Base-by-base conservation (phyloP, 768 basidiomycete species). In the Mycena haematopus region DNA sequence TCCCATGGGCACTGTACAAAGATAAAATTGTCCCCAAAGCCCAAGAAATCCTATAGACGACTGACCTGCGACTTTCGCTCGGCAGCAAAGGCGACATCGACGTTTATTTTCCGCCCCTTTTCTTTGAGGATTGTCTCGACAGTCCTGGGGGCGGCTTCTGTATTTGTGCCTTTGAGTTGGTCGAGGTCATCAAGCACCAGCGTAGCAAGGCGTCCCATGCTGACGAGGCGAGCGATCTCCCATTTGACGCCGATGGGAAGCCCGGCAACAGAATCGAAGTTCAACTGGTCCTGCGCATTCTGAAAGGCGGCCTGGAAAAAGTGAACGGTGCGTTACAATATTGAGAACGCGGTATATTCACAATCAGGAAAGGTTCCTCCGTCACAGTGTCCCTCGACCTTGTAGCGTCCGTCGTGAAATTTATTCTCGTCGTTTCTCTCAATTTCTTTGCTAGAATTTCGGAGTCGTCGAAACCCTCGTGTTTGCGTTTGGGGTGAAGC, bases 1-100 rank as follows among this genome's bases (percentile, higher is more conserved):
- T 69, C 68, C 88, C 88, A 91, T 0, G 88, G 87, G 15, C 77
- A 78, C 88, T 91, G 50, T 21, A 45, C n/a, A 22, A 50, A 1
- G 6, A 47, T 17, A 45, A 17, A 50, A 53, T 64, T 27, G 31
- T 33, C 40, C 44, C 10, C n/a, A 13, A 24, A 44, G 47, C 42
- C 17, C 21, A 55, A n/a, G 1, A 44, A 42, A 10, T 51, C n/a
- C 6, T 29, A 19, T 27, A 25, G 38, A 47, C 47, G 11, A 62
- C 62, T 31, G 59, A 77, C 79, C 61, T 69, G 60, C 15, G 53
- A 21, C 21, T 59, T 42, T 9, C 58, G 27, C 46, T 66, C 65
- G 36, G 60, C 56, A 6, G 56, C 44, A 11, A 62, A 53, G 1
- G 65, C 60, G 0, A 17, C 25, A 35, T 63, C 58, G 7, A 25